These are phyloP conservation scores for Cladosporium sp. DNA, from an alignment of 2,329 filamentous ascomycete genomes.

Conservation along the genomic window DNA sequence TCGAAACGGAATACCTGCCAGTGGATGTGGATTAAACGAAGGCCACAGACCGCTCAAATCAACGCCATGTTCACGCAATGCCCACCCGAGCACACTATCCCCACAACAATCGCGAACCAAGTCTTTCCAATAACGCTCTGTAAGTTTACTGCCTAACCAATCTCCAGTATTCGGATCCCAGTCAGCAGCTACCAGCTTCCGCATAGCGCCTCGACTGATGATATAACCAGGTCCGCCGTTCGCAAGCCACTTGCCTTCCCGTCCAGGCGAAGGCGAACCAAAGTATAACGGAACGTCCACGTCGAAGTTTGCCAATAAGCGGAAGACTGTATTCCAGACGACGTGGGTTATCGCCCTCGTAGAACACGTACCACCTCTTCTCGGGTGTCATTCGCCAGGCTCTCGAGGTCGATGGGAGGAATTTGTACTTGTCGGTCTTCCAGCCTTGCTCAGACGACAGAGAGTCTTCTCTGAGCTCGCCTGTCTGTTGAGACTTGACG, in stretches of 20 bases:
- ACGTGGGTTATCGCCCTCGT: constrained; percentile 51
- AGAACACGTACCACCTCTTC: constrained; percentile 50
- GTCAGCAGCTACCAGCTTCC: constrained; percentile 35
- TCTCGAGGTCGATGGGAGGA: constrained; percentile 48
- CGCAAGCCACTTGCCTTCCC: constrained; percentile 38
- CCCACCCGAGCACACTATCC: constrained; percentile 48
- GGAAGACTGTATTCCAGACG: constrained; percentile 40
- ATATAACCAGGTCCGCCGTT: constrained; percentile 49
- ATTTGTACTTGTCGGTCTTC: constrained; percentile 51
- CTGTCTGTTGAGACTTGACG: not conserved
- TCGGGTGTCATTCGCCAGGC: constrained; percentile 45
- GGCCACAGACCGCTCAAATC: constrained; percentile 47
- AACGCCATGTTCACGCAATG: constrained; percentile 35
- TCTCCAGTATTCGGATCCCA: constrained; percentile 30
- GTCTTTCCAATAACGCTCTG: constrained; percentile 34
- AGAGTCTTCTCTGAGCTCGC: too few relatives aligned
- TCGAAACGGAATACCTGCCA: constrained; percentile 47
- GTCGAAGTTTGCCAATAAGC: constrained; percentile 44
- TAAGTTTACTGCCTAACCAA: constrained; percentile 35
- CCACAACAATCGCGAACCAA: constrained; percentile 48
- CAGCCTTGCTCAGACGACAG: constrained; percentile 24
- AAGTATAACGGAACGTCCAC: constrained; percentile 41
- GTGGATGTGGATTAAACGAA: constrained; percentile 46
- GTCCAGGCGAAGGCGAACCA: constrained; percentile 45
- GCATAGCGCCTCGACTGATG: constrained; percentile 43